Percentiles rank a stretch among this genome's conserved stretches.
Conservation (phyloP, 176 grass and related monocot species). For the Thalia dealbata region DNA sequence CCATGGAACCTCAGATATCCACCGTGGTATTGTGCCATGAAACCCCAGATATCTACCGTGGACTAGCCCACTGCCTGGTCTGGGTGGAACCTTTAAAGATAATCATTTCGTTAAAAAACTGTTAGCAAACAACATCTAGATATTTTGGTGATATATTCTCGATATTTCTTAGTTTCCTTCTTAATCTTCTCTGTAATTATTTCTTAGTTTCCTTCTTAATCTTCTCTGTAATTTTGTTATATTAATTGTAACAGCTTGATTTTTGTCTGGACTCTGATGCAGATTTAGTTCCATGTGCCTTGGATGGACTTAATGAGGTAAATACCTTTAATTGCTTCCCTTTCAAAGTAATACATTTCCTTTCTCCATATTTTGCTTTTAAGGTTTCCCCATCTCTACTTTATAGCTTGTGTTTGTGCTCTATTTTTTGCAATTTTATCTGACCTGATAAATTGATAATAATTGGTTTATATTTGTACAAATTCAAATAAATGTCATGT, state of each 20-base stretch:
- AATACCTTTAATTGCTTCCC: conserved; percentile 1
- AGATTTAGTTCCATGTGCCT: conserved; percentile 78
- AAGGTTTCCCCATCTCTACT: neutral
- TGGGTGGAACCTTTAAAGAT: too few relatives aligned
- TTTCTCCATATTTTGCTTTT: too few relatives aligned
- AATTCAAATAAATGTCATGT: neutral
- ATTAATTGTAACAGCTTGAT: neutral
- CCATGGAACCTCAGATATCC: too few relatives aligned
- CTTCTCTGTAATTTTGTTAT: neutral
- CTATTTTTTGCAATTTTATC: neutral
- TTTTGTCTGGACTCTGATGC: conserved; percentile 61
- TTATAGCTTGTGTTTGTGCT: neutral
- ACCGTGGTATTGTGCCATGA: too few relatives aligned
- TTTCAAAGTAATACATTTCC: neutral
- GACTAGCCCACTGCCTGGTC: too few relatives aligned
- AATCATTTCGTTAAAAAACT: neutral
- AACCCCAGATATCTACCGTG: too few relatives aligned
- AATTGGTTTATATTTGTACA: neutral
- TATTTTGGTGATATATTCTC: neutral
- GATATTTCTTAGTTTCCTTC: neutral
- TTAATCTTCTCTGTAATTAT: too few relatives aligned
- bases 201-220: too few relatives aligned
- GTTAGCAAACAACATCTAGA: neutral
- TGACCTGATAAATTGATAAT: neutral
- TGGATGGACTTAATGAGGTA: conserved; percentile 98